Evolutionary conservation across 805 yeast species (phyloP).

Genomic region (Pichia rugopelliculosa): DNA sequence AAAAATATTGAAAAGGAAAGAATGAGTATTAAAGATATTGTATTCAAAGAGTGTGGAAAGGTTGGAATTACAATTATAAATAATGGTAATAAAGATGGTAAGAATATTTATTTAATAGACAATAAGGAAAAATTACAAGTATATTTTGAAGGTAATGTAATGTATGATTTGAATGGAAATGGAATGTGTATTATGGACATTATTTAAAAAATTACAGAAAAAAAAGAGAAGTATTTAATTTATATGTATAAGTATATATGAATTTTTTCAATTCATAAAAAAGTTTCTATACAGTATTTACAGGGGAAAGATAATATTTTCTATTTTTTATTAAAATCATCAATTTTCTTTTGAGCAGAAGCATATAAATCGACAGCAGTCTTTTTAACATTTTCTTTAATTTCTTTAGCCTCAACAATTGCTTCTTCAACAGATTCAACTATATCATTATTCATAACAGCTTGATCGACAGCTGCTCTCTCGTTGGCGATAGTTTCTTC

Average conservation of each 20-base stretch:
- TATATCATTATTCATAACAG: slow-evolving; percentile 15
- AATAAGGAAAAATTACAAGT: slow-evolving; percentile 12
- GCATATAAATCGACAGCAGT: slow-evolving; percentile 13
- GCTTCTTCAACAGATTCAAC: slow-evolving; percentile 18
- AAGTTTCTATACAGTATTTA: not conserved
- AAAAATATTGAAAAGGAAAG: not conserved
- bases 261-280: not conserved
- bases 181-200: not conserved
- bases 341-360: slow-evolving; percentile 15
- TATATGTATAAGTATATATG: not conserved
- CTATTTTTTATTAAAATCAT: slow-evolving; percentile 13
- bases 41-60: slow-evolving; percentile 50
- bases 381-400: slow-evolving; percentile 8
- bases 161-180: not conserved
- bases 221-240: no score
- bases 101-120: slow-evolving; percentile 37
- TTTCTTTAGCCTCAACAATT: slow-evolving; percentile 16
- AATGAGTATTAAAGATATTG: slow-evolving; percentile 51
- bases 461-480: slow-evolving; percentile 12
- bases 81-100: slow-evolving; percentile 27
- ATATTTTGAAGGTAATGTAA: slow-evolving; percentile 3
- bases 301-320: slow-evolving; percentile 17
- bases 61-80: slow-evolving; percentile 39
- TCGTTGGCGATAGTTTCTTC: slow-evolving; percentile 27
- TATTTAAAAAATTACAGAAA: not conserved